Percentiles rank a stretch among this genome's conserved stretches.
Evolutionary conservation across 1,284 basidiomycete species (phyloP).

Genomic region (Cutaneotrichosporon cavernicola): DNA sequence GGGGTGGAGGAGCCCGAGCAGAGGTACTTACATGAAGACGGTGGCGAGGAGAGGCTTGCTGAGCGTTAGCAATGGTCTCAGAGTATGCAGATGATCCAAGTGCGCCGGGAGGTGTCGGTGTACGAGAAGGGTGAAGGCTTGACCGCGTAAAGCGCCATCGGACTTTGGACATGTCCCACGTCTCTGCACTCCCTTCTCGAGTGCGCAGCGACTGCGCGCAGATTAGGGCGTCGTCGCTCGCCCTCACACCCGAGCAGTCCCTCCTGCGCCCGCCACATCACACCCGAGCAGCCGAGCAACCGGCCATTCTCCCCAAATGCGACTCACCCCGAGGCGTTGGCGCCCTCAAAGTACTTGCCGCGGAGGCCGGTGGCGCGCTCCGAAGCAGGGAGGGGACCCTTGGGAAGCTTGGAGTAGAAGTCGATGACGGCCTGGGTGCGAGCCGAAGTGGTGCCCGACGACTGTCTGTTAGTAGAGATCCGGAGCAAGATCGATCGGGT

Average conservation of each 20-base stretch:
- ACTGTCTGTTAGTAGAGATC: conserved; percentile 47
- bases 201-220: background rate
- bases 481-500: background rate
- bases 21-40: conserved; percentile 56
- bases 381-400: conserved; percentile 62
- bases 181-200: background rate
- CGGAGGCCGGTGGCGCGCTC: conserved; percentile 68
- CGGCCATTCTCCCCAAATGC: background rate
- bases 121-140: background rate
- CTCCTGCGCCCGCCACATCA: background rate
- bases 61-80: conserved; percentile 5
- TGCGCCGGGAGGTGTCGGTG: background rate
- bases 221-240: no score
- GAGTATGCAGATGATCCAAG: no score
- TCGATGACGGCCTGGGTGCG: conserved; percentile 80
- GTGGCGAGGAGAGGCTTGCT: conserved; percentile 64
- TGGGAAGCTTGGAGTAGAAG: conserved; percentile 91
- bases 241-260: no score
- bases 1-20: background rate
- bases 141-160: background rate
- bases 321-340: conserved; percentile 70
- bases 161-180: background rate
- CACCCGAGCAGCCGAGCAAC: background rate
- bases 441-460: conserved; percentile 69
- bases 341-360: conserved; percentile 74